Percentiles rank a stretch among this genome's conserved stretches.
These are phyloP conservation scores for Apiospora phragmitis DNA, from an alignment of 2,329 filamentous ascomycete species.

Conservation along the genomic window DNA sequence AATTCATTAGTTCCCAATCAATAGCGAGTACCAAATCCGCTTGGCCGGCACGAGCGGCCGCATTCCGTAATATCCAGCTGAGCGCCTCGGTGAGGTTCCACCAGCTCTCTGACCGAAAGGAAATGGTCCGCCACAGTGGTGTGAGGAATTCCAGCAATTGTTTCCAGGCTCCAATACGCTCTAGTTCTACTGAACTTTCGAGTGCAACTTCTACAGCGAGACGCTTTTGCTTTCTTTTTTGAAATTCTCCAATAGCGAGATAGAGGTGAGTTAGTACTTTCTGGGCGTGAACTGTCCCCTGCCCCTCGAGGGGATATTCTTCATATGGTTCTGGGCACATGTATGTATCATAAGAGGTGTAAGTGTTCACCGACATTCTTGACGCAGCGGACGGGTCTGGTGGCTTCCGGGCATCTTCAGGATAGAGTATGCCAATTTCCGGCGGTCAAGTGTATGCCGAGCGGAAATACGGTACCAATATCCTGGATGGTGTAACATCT, in stretches of 20 bases:
- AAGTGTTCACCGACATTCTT: constrained; percentile 49
- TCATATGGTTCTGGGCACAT: constrained; percentile 65
- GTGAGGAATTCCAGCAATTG: constrained; percentile 54
- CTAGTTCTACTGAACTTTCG: constrained; percentile 58
- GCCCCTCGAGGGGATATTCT: constrained; percentile 53
- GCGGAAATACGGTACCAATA: constrained; percentile 67
- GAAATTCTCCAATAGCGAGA: constrained; percentile 54
- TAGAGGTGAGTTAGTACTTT: constrained; percentile 55
- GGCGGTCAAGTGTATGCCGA: constrained; percentile 54
- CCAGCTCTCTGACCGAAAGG: constrained; percentile 62
- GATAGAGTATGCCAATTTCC: constrained; percentile 55
- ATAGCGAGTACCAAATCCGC: constrained; percentile 59
- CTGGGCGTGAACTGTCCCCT: constrained; percentile 55
- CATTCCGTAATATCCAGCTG: constrained; percentile 60
- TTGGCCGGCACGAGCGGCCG: constrained; percentile 52
- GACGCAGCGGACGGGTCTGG: constrained; percentile 50
- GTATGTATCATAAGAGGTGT: constrained; percentile 62
- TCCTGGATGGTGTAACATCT: constrained; percentile 64
- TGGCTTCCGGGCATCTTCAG: constrained; percentile 59
- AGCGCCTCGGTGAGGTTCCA: constrained; percentile 59
- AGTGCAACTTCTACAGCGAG: constrained; percentile 57
- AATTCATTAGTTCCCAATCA: constrained; percentile 66
- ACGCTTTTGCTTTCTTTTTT: constrained; percentile 53
- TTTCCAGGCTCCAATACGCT: constrained; percentile 50
- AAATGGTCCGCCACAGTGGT: constrained; percentile 58